Evolutionary conservation across 768 basidiomycete species (phyloP).

Genomic region (Favolaschia claudopus): DNA sequence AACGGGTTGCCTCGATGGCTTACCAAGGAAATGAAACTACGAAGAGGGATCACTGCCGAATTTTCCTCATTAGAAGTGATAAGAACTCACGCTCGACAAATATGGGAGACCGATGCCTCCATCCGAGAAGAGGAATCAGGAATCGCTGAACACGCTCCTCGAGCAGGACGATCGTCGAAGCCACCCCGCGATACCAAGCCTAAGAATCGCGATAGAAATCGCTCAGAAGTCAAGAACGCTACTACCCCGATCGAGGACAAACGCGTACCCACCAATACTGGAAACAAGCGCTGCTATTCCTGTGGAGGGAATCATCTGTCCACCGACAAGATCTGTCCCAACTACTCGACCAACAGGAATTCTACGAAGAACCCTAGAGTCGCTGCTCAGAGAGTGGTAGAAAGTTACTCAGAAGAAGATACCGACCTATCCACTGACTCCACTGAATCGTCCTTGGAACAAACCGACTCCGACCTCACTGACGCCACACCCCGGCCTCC

Average conservation of each 20-base stretch:
- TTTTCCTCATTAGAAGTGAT: background rate
- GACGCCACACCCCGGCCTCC: no score
- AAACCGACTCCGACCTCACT: background rate
- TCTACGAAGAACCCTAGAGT: background rate
- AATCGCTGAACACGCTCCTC: background rate
- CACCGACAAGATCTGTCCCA: background rate
- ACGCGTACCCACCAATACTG: background rate
- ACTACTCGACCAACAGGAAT: background rate
- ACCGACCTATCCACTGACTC: background rate
- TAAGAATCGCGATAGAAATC: no score
- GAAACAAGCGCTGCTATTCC: background rate
- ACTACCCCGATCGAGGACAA: background rate
- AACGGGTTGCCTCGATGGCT: background rate
- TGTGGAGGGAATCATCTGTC: constrained; percentile 4
- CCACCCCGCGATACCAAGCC: background rate
- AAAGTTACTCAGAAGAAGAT: constrained; percentile 2
- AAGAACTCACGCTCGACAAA: background rate
- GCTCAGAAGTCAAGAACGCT: no score
- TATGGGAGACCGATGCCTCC: background rate
- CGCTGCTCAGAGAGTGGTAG: background rate
- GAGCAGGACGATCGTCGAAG: no score
- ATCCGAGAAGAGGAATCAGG: background rate
- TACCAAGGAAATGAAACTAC: background rate
- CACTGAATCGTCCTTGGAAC: background rate
- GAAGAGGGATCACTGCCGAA: background rate